phyloP scores from a whole-genome alignment of 225 moss, liverwort and hornwort genomes.

The Polytrichum formosum region DNA sequence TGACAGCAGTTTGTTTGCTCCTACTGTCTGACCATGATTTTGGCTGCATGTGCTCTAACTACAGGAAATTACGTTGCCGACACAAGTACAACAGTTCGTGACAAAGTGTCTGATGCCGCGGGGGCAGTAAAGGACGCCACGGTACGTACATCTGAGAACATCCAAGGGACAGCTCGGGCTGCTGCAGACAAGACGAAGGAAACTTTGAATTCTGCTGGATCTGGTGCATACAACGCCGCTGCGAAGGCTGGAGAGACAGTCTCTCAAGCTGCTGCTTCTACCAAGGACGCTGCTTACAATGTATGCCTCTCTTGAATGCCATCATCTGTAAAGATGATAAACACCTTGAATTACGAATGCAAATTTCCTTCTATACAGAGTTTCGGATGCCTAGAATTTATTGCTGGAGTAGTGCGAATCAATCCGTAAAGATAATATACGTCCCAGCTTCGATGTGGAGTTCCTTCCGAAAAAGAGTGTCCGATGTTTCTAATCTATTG shows the following conservation, averaged over 20 bases:
- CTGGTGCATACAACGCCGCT: not conserved
- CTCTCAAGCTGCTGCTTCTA: constrained; percentile 26
- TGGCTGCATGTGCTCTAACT: no score
- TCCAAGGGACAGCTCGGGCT: constrained; percentile 29
- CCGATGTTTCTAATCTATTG: no score
- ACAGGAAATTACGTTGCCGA: constrained; percentile 38
- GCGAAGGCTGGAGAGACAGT: constrained; percentile 15
- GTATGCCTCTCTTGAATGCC: constrained; percentile 8
- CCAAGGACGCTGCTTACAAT: constrained; percentile 28
- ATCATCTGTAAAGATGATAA: not conserved
- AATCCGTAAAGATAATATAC: no score
- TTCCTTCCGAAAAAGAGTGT: no score
- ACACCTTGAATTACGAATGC: no score
- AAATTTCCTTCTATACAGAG: no score
- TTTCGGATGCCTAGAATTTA: no score
- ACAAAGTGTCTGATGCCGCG: constrained; percentile 24
- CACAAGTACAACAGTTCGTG: constrained; percentile 12
- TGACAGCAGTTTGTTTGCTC: no score
- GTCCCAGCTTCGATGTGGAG: no score
- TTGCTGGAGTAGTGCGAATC: no score
- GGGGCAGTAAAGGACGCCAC: constrained; percentile 26
- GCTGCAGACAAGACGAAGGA: constrained; percentile 7
- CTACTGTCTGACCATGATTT: no score
- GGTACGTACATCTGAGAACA: constrained; percentile 19
- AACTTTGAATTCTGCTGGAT: constrained; percentile 11